Conservation (phyloP, 2,329 filamentous ascomycete genomes). For the Neocucurbitaria cava region DNA sequence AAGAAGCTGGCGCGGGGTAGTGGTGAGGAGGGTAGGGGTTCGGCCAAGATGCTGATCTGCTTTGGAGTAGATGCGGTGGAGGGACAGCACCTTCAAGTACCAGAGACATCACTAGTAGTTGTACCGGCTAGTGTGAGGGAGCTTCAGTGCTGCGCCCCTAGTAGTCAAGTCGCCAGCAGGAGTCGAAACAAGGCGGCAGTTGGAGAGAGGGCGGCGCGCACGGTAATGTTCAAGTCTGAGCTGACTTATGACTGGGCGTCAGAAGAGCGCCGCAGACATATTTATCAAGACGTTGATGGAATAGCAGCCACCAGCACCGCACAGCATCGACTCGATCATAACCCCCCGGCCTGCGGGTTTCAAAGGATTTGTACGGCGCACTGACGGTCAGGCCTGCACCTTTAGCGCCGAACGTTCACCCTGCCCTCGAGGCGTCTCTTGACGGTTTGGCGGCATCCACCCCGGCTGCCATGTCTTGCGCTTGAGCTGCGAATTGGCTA, state of each 20-base stretch:
- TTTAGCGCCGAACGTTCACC: conserved; percentile 39
- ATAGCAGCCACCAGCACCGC: conserved; percentile 19
- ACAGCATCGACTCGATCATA: conserved; percentile 45
- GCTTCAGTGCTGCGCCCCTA: conserved; percentile 24
- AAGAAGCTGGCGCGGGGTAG: conserved; percentile 35
- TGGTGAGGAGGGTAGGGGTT: conserved; percentile 33
- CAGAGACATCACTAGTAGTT: conserved; percentile 39
- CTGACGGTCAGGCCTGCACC: conserved; percentile 28
- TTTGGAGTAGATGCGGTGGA: conserved; percentile 42
- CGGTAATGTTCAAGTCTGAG: conserved; percentile 14
- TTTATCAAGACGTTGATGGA: conserved; percentile 30
- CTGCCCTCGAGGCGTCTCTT: conserved; percentile 21
- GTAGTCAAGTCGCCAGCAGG: conserved; percentile 17
- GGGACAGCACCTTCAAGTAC: conserved; percentile 45
- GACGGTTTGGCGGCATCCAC: conserved; percentile 25
- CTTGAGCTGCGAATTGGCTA: conserved; percentile 43
- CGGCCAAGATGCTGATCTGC: conserved; percentile 37
- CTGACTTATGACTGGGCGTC: conserved; percentile 21
- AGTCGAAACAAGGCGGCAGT: conserved; percentile 13
- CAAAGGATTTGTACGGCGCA: conserved; percentile 33
- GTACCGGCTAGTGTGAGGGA: conserved; percentile 11
- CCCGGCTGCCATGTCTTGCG: conserved; percentile 30
- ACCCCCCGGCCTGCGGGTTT: conserved; percentile 33
- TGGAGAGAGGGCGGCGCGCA: conserved; percentile 9
- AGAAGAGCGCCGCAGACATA: conserved; percentile 26